Evolutionary conservation across 257 asterid genomes (phyloP).

Genomic region (Solanum lycopersicoides): DNA sequence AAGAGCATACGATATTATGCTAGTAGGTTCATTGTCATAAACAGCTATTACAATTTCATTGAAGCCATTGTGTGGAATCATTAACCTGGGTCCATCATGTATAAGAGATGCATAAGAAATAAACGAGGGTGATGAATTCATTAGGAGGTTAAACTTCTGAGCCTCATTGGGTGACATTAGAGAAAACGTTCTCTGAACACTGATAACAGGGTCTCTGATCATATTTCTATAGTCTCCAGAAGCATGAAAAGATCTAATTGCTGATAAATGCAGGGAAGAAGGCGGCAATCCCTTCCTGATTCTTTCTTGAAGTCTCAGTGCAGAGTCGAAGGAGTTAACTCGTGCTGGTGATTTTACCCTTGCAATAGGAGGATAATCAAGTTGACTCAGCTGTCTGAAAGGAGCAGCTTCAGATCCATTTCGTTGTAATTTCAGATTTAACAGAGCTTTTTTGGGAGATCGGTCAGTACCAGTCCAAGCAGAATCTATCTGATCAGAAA

Average conservation of each 20-base stretch:
- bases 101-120: constrained; percentile 44
- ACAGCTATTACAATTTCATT: constrained; percentile 44
- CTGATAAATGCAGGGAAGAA: constrained; percentile 48
- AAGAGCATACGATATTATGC: constrained; percentile 79
- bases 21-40: constrained; percentile 81
- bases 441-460: constrained; percentile 11
- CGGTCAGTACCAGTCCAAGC: constrained; percentile 86
- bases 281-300: constrained; percentile 57
- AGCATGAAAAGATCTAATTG: constrained; percentile 71
- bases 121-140: constrained; percentile 30
- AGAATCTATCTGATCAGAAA: constrained; percentile 83
- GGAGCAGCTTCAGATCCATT: constrained; percentile 24
- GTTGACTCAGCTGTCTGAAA: constrained; percentile 8
- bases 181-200: constrained; percentile 44
- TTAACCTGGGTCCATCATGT: constrained; percentile 74
- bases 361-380: constrained; percentile 26
- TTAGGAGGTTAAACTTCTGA: constrained; percentile 30
- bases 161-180: constrained; percentile 41
- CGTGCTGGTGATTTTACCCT: constrained; percentile 47
- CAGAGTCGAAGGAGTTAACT: constrained; percentile 85
- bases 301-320: constrained; percentile 66
- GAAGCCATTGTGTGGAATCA: constrained; percentile 39
- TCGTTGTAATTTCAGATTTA: constrained; percentile 1
- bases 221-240: constrained; percentile 74
- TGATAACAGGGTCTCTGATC: constrained; percentile 70